phyloP scores from a whole-genome alignment of 2,329 filamentous ascomycete species.

The Fusarium nurragi region DNA sequence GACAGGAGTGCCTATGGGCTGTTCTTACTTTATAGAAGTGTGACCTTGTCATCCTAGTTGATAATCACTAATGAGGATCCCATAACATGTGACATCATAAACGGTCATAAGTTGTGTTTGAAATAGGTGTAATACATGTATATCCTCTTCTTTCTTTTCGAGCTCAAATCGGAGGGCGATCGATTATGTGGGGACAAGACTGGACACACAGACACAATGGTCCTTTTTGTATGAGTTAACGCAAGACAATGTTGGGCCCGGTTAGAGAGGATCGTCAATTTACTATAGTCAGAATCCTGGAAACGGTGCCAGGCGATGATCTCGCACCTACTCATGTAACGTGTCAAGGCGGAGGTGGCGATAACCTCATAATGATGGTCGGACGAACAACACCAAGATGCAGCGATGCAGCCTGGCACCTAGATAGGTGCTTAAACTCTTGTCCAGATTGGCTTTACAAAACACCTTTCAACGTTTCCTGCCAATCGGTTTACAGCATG shows the following conservation, averaged over 20 bases:
- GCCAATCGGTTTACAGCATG: no score
- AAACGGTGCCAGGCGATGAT: neutral
- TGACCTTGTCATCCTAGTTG: neutral
- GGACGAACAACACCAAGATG: neutral
- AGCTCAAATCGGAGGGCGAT: neutral
- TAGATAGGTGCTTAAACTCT: neutral
- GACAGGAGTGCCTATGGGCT: neutral
- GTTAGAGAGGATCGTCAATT: neutral
- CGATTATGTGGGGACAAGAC: neutral
- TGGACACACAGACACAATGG: neutral
- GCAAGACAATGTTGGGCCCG: neutral
- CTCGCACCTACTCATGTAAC: neutral
- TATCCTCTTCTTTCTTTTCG: neutral
- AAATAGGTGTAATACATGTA: neutral
- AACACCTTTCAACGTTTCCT: neutral
- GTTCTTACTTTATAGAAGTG: neutral
- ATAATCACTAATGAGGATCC: neutral
- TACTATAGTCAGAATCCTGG: neutral
- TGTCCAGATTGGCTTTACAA: neutral
- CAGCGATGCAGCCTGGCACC: neutral
- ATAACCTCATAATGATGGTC: constrained; percentile 13
- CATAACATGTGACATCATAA: constrained; percentile 11
- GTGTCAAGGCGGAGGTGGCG: constrained; percentile 5
- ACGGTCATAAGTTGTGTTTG: neutral
- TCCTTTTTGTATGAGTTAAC: neutral